phyloP scores from a whole-genome alignment of 208 protist species.

The Trypanosomatidae sp. region DNA sequence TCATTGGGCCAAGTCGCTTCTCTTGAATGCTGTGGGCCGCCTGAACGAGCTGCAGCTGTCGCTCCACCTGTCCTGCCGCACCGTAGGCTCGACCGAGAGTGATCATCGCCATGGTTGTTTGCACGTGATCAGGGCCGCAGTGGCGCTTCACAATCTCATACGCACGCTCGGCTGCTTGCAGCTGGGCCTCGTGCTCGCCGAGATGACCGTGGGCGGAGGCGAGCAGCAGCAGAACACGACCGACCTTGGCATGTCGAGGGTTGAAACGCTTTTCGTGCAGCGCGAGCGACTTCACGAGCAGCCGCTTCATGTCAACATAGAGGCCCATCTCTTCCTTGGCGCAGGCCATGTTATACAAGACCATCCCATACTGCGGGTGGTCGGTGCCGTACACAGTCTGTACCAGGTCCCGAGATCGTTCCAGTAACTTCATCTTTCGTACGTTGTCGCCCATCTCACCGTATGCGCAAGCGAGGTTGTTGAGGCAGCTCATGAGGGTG shows the following conservation, averaged over 20 bases:
- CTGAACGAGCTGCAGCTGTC: conserved; percentile 64
- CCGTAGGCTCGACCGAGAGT: conserved; percentile 70
- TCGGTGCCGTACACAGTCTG: conserved; percentile 57
- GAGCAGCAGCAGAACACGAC: conserved; percentile 75
- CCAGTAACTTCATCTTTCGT: conserved; percentile 76
- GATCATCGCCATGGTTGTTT: conserved; percentile 77
- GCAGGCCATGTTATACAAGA: conserved; percentile 84
- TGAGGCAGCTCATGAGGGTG: conserved; percentile 78
- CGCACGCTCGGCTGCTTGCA: conserved; percentile 59
- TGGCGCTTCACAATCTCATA: conserved; percentile 75
- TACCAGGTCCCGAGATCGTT: conserved; percentile 64
- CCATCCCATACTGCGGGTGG: conserved; percentile 89
- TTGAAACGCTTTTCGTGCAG: conserved; percentile 77
- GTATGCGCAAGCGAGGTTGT: conserved; percentile 89
- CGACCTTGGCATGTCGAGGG: conserved; percentile 73
- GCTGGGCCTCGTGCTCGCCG: conserved; percentile 56
- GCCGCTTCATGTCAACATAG: conserved; percentile 71
- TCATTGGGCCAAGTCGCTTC: conserved; percentile 57
- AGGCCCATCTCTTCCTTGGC: conserved; percentile 77
- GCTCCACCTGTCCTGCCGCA: conserved; percentile 44
- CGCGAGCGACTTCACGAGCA: conserved; percentile 58
- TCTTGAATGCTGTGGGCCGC: conserved; percentile 77
- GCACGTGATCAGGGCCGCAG: conserved; percentile 75
- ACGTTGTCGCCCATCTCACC: conserved; percentile 74
- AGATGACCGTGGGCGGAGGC: conserved; percentile 70